These are phyloP conservation scores for Aspergillus nanangensis DNA, from an alignment of 495 filamentous ascomycete genomes.

Conservation along the genomic window DNA sequence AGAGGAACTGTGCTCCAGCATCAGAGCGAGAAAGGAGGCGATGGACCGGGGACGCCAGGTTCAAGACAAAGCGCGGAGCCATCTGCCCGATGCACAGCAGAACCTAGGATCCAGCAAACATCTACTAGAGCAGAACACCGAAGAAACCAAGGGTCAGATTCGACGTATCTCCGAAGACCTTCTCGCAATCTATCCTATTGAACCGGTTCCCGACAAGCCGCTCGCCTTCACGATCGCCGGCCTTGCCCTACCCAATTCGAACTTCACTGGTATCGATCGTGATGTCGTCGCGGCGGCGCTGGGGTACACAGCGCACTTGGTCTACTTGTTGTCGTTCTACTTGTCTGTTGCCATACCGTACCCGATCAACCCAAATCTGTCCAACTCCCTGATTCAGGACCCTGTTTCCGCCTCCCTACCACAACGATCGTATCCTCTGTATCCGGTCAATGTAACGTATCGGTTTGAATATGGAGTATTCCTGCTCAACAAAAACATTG, in stretches of 20 bases:
- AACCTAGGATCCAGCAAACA: constrained; percentile 52
- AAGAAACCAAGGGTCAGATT: constrained; percentile 72
- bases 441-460: constrained; percentile 70
- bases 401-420: constrained; percentile 65
- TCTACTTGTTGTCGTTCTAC: constrained; percentile 77
- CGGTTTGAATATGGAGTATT: constrained; percentile 96
- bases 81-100: constrained; percentile 48
- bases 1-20: constrained; percentile 60
- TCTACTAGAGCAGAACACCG: constrained; percentile 51
- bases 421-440: constrained; percentile 74
- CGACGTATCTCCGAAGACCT: constrained; percentile 84
- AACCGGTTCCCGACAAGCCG: constrained; percentile 54
- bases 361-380: constrained; percentile 65
- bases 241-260: constrained; percentile 72
- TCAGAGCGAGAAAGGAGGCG: constrained; percentile 58
- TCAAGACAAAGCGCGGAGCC: constrained; percentile 48
- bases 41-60: constrained; percentile 58
- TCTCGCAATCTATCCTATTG: constrained; percentile 71
- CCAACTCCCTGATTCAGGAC: constrained; percentile 73
- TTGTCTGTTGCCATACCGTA: constrained; percentile 76
- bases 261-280: constrained; percentile 60
- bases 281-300: constrained; percentile 75
- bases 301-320: constrained; percentile 73
- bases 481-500: constrained; percentile 88
- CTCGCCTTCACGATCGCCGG: constrained; percentile 75